These are phyloP conservation scores for Dryas octopetala DNA, from an alignment of 306 rosid genomes.

Conservation along the genomic window DNA sequence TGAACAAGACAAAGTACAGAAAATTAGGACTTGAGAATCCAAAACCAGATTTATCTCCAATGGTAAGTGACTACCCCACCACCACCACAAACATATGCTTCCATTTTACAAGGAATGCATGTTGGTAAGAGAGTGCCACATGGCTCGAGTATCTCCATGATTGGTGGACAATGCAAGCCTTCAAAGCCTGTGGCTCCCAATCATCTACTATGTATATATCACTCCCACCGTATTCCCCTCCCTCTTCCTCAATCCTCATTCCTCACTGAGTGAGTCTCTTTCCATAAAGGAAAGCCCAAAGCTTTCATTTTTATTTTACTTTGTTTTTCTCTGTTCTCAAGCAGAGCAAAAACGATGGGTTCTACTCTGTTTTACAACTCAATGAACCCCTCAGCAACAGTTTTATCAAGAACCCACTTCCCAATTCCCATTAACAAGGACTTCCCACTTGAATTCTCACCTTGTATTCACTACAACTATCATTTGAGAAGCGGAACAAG, in stretches of 20 bases:
- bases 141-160: slow-evolving; percentile 26
- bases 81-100: too few relatives aligned
- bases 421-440: slow-evolving; percentile 39
- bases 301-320: not conserved
- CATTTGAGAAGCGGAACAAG: slow-evolving; percentile 33
- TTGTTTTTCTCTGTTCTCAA: slow-evolving; percentile 6
- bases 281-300: not conserved
- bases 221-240: not conserved
- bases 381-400: slow-evolving; percentile 46
- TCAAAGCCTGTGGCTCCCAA: slow-evolving; percentile 13
- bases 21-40: too few relatives aligned
- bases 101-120: too few relatives aligned
- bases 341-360: slow-evolving; percentile 42
- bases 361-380: slow-evolving; percentile 47
- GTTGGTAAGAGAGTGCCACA: slow-evolving; percentile 27
- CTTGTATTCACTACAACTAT: slow-evolving; percentile 21
- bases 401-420: slow-evolving; percentile 49
- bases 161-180: slow-evolving; percentile 21
- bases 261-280: not conserved
- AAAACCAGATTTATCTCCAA: too few relatives aligned
- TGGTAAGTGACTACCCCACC: too few relatives aligned
- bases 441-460: slow-evolving; percentile 37
- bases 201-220: not conserved
- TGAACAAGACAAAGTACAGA: too few relatives aligned
- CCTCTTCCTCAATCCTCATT: not conserved